A percentile compares a stretch with the other conserved stretches of the same genome.
Evolutionary conservation across 352 stramenopile species (phyloP).

Genomic region (Thalassiosira mediterranea): DNA sequence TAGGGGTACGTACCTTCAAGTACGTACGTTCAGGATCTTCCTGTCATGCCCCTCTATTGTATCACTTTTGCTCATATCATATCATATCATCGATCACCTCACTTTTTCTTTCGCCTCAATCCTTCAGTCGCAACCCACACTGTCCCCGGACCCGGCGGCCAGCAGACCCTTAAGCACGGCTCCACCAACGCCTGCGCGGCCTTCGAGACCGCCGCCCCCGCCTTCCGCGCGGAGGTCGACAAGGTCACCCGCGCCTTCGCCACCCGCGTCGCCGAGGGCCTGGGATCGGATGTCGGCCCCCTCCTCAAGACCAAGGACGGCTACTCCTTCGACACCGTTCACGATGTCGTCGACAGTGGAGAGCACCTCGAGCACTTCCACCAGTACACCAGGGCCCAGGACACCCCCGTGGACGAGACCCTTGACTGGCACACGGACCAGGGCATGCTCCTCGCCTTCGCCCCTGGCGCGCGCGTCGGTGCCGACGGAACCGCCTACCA

Average conservation of each 20-base stretch:
- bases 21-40: no score
- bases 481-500: not conserved
- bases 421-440: slow-evolving; percentile 83
- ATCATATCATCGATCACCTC: no score
- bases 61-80: no score
- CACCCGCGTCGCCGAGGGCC: not conserved
- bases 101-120: no score
- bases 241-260: slow-evolving; percentile 42
- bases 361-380: slow-evolving; percentile 85
- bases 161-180: no score
- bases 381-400: slow-evolving; percentile 53
- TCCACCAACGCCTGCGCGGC: not conserved
- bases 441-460: slow-evolving; percentile 81
- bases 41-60: no score
- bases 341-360: slow-evolving; percentile 56
- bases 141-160: no score
- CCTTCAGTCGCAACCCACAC: no score
- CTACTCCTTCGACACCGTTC: slow-evolving; percentile 24
- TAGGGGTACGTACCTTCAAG: no score
- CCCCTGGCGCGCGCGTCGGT: slow-evolving; percentile 51
- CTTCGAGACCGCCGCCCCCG: slow-evolving; percentile 9
- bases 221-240: slow-evolving; percentile 50
- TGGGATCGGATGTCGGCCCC: slow-evolving; percentile 12
- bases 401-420: slow-evolving; percentile 22
- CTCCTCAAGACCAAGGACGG: slow-evolving; percentile 5